Conservation (phyloP, 73 alveolate species). For the Diophrys appendiculata region DNA sequence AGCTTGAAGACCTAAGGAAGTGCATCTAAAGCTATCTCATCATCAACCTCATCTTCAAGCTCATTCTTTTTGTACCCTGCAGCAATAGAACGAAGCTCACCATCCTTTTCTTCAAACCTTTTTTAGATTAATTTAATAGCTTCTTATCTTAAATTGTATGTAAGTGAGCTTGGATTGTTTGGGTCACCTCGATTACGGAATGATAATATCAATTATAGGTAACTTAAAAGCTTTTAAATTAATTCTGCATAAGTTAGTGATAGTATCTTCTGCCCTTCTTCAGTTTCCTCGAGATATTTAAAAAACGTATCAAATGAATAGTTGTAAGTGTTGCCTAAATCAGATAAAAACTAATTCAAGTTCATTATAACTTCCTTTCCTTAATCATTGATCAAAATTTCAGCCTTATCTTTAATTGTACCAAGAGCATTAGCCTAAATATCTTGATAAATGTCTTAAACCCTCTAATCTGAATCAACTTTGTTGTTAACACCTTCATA, state of each 20-base stretch:
- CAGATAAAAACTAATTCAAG: not conserved
- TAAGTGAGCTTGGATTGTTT: not conserved
- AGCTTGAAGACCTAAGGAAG: not conserved
- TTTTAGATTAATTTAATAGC: no score
- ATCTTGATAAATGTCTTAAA: no score
- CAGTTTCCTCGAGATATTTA: not conserved
- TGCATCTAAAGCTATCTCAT: not conserved
- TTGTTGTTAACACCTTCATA: not conserved
- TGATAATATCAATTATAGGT: not conserved
- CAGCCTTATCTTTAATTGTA: not conserved
- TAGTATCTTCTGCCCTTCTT: not conserved
- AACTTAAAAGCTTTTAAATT: no score
- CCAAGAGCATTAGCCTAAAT: not conserved
- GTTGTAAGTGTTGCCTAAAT: not conserved
- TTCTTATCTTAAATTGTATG: not conserved
- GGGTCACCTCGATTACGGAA: not conserved
- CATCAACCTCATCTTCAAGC: not conserved
- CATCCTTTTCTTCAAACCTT: not conserved
- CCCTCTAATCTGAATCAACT: not conserved
- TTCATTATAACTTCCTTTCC: not conserved
- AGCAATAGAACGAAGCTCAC: not conserved
- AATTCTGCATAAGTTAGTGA: not conserved
- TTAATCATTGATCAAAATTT: no score
- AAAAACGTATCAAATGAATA: not conserved
- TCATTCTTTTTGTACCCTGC: not conserved